A percentile compares a stretch with the other conserved stretches of the same genome.
Conservation (phyloP, 345 rosid genomes). For the Salix viminalis region DNA sequence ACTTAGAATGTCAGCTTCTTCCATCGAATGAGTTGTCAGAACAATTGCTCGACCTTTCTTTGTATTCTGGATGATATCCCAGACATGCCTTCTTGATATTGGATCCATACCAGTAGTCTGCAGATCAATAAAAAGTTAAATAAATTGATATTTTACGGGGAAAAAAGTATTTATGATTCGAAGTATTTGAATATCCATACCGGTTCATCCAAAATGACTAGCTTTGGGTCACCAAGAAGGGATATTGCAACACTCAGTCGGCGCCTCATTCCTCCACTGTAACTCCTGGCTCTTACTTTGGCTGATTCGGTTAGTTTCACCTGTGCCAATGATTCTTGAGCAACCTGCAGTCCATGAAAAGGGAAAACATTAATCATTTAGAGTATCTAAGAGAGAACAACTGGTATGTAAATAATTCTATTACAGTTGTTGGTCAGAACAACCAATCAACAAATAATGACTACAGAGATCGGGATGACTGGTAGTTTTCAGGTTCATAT, state of each 20-base stretch:
- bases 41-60: conserved; percentile 84
- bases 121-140: neutral
- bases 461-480: neutral
- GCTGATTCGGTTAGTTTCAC: conserved; percentile 66
- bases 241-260: conserved; percentile 92
- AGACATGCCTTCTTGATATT: conserved; percentile 83
- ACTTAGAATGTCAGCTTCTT: conserved; percentile 86
- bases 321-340: conserved; percentile 59
- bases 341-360: conserved; percentile 35
- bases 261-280: conserved; percentile 96
- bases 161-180: neutral
- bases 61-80: conserved; percentile 83
- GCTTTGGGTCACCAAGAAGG: conserved; percentile 78
- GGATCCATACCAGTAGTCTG: conserved; percentile 99
- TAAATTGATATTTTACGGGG: neutral
- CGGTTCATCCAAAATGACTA: conserved; percentile 84
- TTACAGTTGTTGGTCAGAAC: too few species aligned
- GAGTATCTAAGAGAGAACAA: too few species aligned
- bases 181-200: conserved; percentile 28
- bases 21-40: conserved; percentile 91
- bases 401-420: too few species aligned
- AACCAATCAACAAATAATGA: neutral
- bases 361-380: too few species aligned
- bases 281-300: conserved; percentile 75
- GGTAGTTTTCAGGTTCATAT: neutral